Evolutionary conservation across 1,284 basidiomycete species (phyloP).

Genomic region (Ceratobasidium sp.): DNA sequence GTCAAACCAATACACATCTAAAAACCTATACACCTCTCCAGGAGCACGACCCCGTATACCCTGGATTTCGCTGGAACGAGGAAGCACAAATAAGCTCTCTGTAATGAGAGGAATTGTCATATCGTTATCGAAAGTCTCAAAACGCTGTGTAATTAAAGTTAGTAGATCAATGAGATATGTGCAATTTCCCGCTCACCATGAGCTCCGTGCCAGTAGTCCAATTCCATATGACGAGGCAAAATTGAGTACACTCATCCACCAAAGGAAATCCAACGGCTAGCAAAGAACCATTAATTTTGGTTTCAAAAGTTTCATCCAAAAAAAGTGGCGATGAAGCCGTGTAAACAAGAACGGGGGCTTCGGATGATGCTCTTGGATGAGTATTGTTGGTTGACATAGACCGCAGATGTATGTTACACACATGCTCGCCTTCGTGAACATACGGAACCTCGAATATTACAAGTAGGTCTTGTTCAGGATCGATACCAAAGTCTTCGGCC

Average conservation of each 20-base stretch:
- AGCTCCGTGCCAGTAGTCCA: too few relatives aligned
- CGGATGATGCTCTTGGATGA: constrained; percentile 14
- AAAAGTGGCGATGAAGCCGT: background rate
- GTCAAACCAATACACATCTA: background rate
- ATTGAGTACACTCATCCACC: too few relatives aligned
- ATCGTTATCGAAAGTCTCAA: too few relatives aligned
- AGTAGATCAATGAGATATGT: too few relatives aligned
- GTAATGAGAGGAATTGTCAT: constrained; percentile 13
- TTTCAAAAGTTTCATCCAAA: too few relatives aligned
- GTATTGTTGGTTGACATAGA: constrained; percentile 4
- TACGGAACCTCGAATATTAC: constrained; percentile 9
- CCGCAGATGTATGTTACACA: constrained; percentile 19
- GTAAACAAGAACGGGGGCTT: constrained; percentile 6
- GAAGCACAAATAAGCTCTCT: constrained; percentile 3
- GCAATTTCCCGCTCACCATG: too few relatives aligned
- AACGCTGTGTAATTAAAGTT: too few relatives aligned
- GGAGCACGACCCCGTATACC: too few relatives aligned
- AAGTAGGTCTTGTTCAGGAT: constrained; percentile 26
- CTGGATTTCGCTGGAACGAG: background rate
- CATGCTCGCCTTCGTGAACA: background rate
- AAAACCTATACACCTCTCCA: background rate
- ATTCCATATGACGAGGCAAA: too few relatives aligned
- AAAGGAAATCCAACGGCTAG: too few relatives aligned
- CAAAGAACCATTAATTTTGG: too few relatives aligned
- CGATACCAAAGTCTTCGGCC: background rate